phyloP scores from a whole-genome alignment of 306 rosid genomes.

The Castanospermum australe region DNA sequence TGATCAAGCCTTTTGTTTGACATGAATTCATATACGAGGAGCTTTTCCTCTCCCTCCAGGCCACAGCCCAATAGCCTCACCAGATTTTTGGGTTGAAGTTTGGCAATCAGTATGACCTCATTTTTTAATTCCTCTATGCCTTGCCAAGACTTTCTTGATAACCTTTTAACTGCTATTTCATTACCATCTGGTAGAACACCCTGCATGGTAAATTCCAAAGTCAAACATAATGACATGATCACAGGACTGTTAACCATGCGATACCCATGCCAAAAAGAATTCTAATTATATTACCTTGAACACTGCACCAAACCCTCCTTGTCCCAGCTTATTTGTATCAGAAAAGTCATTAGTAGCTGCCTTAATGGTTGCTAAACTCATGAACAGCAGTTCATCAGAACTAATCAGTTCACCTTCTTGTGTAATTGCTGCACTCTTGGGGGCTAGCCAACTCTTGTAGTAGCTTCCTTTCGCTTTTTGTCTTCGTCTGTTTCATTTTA shows the following conservation, averaged over 20 bases:
- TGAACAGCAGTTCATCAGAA: conserved; percentile 34
- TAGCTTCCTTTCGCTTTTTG: neutral
- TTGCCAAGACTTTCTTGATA: conserved; percentile 63
- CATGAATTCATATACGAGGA: conserved; percentile 62
- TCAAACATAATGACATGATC: neutral
- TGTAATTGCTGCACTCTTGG: conserved; percentile 19
- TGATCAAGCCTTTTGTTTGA: conserved; percentile 64
- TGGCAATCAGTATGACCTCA: conserved; percentile 53
- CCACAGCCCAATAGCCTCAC: conserved; percentile 63
- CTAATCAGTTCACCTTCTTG: conserved; percentile 34
- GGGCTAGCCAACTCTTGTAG: conserved; percentile 22
- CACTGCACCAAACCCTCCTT: conserved; percentile 39
- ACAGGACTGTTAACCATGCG: neutral
- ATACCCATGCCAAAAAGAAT: neutral
- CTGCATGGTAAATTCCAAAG: conserved; percentile 31
- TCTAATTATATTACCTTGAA: conserved; percentile 27
- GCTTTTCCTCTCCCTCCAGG: conserved; percentile 56
- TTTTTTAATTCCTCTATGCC: conserved; percentile 66
- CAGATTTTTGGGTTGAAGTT: conserved; percentile 69
- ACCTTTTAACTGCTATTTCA: conserved; percentile 62
- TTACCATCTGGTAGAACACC: conserved; percentile 58
- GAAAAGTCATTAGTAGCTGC: conserved; percentile 4
- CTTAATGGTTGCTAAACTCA: conserved; percentile 13
- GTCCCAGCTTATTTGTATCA: conserved; percentile 26
- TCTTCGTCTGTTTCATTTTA: conserved; percentile 24